Percentiles rank a stretch among this genome's conserved stretches.
phyloP scores from a whole-genome alignment of 225 moss, liverwort and hornwort species.

The Sphagnum contortum region DNA sequence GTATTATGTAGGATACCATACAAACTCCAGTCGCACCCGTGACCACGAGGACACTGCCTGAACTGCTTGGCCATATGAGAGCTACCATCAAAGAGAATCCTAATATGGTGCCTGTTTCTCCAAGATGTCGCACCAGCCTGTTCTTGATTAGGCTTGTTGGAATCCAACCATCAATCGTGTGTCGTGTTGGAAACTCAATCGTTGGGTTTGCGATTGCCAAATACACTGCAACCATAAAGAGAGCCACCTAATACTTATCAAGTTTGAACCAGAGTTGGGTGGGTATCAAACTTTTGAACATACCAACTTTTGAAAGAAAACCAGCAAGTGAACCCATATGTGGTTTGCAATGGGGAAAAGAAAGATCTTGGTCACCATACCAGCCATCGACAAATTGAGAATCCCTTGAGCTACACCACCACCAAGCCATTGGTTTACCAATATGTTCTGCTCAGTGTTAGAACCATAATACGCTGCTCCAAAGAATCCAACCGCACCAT shows the following conservation, averaged over 20 bases:
- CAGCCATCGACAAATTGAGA: constrained; percentile 41
- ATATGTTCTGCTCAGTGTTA: constrained; percentile 23
- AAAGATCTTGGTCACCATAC: constrained; percentile 5
- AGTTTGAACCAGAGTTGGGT: no score
- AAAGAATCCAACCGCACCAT: constrained; percentile 43
- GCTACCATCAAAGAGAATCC: constrained; percentile 21
- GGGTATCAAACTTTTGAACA: no score
- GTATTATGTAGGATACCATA: constrained; percentile 55
- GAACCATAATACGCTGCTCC: constrained; percentile 48
- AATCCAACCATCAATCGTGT: constrained; percentile 49
- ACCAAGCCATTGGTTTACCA: constrained; percentile 48
- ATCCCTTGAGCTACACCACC: constrained; percentile 53
- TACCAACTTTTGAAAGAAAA: no score
- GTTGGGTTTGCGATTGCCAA: constrained; percentile 26
- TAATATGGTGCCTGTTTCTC: constrained; percentile 19
- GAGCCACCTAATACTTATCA: no score
- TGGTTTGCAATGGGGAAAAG: no score
- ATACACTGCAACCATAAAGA: constrained; percentile 24
- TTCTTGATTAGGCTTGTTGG: constrained; percentile 10
- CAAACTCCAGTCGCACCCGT: constrained; percentile 57
- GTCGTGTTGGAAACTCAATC: constrained; percentile 32
- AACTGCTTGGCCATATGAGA: constrained; percentile 24
- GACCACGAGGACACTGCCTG: constrained; percentile 23
- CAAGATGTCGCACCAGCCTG: constrained; percentile 9
- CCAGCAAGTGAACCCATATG: no score